Evolutionary conservation across 2,329 filamentous ascomycete species (phyloP).

Genomic region (Madurella mycetomatis): DNA sequence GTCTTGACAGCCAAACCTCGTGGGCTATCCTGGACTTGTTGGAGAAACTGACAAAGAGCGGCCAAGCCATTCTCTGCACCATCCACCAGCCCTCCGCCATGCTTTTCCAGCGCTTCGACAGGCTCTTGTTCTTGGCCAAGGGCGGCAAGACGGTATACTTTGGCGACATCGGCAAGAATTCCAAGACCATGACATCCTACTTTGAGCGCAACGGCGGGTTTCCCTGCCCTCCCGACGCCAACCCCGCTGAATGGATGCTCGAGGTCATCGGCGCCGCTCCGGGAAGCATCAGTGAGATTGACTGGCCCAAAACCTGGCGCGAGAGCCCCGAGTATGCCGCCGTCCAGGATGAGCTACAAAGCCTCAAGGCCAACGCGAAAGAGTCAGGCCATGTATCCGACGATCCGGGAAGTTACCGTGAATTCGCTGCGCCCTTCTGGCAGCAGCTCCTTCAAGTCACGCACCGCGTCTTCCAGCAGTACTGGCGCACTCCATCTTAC

Average conservation of each 20-base stretch:
- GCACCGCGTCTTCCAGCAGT: constrained; percentile 78
- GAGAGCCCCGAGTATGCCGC: constrained; percentile 51
- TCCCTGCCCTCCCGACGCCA: constrained; percentile 62
- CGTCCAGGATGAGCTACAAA: constrained; percentile 54
- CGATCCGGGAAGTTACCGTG: constrained; percentile 52
- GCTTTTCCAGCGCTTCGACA: constrained; percentile 87
- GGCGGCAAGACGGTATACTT: constrained; percentile 79
- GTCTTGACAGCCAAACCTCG: constrained; percentile 87
- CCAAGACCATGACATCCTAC: constrained; percentile 63
- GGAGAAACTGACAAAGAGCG: constrained; percentile 82
- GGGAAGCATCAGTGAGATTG: constrained; percentile 57
- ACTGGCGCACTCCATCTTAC: constrained; percentile 86
- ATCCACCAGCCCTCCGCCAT: constrained; percentile 97
- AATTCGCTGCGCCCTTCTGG: constrained; percentile 74
- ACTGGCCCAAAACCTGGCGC: constrained; percentile 63
- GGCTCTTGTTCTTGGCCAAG: constrained; percentile 70
- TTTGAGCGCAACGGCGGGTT: constrained; percentile 69
- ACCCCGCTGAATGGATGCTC: constrained; percentile 80
- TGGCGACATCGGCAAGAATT: constrained; percentile 70
- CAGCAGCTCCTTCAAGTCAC: constrained; percentile 64
- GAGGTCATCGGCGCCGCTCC: constrained; percentile 60
- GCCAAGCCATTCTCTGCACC: constrained; percentile 92
- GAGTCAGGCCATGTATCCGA: constrained; percentile 28
- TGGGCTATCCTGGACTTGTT: constrained; percentile 88
- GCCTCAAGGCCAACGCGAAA: constrained; percentile 49